These are phyloP conservation scores for Daldinia loculata DNA, from an alignment of 495 filamentous ascomycete species.

Conservation along the genomic window DNA sequence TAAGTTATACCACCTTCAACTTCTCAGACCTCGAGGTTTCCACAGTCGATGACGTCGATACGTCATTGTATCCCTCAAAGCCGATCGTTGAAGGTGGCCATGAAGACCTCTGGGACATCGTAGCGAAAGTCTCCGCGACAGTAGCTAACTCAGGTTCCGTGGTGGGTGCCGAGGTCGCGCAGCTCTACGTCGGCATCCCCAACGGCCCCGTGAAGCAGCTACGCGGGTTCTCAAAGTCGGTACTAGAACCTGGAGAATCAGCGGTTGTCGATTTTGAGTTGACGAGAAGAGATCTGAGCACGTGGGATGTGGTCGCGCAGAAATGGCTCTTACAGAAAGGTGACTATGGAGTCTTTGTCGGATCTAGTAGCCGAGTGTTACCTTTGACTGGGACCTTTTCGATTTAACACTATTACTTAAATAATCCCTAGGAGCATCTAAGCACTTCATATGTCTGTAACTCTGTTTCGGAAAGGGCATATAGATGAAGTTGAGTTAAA, in stretches of 20 bases:
- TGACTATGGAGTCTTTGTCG: conserved; percentile 59
- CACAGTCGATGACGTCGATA: conserved; percentile 35
- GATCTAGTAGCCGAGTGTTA: conserved; percentile 72
- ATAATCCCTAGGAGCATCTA: not conserved
- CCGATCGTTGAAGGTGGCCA: conserved; percentile 64
- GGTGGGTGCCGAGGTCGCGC: conserved; percentile 63
- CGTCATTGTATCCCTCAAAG: conserved; percentile 49
- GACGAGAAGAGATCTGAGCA: conserved; percentile 70
- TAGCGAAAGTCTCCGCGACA: conserved; percentile 60
- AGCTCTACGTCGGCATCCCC: conserved; percentile 71
- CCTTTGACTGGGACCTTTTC: conserved; percentile 46
- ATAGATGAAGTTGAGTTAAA: not conserved
- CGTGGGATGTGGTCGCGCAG: conserved; percentile 70
- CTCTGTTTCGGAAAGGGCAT: not conserved
- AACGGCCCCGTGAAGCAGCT: conserved; percentile 63
- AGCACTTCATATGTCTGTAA: not conserved
- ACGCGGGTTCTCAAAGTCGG: conserved; percentile 72
- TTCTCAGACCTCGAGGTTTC: conserved; percentile 56
- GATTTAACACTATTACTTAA: conserved; percentile 6
- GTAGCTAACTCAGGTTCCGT: conserved; percentile 66
- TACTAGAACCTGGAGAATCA: conserved; percentile 53
- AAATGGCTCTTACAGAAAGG: conserved; percentile 64
- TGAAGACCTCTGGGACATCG: conserved; percentile 64
- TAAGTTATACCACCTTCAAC: conserved; percentile 73
- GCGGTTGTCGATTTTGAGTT: conserved; percentile 62